Evolutionary conservation across 2,329 filamentous ascomycete genomes (phyloP).

Genomic region (Fusarium mundagurra): DNA sequence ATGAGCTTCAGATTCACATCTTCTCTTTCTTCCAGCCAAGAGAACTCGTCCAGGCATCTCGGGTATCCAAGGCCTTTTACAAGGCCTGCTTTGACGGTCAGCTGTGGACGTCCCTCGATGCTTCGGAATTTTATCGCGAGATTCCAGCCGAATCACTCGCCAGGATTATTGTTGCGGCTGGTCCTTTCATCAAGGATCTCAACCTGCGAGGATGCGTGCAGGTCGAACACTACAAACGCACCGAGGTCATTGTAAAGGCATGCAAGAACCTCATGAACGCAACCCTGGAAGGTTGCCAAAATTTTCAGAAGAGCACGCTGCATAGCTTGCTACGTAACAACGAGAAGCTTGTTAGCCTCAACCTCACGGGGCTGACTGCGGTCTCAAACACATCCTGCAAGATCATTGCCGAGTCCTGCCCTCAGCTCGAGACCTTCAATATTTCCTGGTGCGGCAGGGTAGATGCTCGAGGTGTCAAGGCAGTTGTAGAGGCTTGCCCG

Average conservation of each 20-base stretch:
- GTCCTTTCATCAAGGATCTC: conserved; percentile 89
- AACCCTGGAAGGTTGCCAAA: conserved; percentile 88
- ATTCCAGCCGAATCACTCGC: conserved; percentile 87
- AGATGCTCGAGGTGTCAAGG: conserved; percentile 78
- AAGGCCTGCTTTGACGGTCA: conserved; percentile 93
- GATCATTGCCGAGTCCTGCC: conserved; percentile 83
- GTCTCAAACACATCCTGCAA: conserved; percentile 88
- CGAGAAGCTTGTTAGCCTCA: conserved; percentile 80
- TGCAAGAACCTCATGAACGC: conserved; percentile 90
- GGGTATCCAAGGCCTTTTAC: conserved; percentile 82
- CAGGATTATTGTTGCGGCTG: conserved; percentile 84
- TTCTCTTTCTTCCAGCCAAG: conserved; percentile 80
- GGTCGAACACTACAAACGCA: conserved; percentile 81
- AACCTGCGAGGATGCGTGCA: conserved; percentile 94
- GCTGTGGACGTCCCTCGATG: conserved; percentile 86
- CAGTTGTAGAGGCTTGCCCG: conserved; percentile 77
- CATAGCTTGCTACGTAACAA: conserved; percentile 81
- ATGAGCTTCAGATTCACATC: conserved; percentile 83
- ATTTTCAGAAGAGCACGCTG: conserved; percentile 81
- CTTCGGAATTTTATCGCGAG: conserved; percentile 84
- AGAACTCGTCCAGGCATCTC: conserved; percentile 81
- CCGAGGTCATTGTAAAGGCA: conserved; percentile 80
- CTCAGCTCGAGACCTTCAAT: conserved; percentile 84
- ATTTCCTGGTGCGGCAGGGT: conserved; percentile 94
- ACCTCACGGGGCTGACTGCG: conserved; percentile 81